phyloP scores from a whole-genome alignment of 176 grass and related monocot genomes.

The Musa troglodytarum region DNA sequence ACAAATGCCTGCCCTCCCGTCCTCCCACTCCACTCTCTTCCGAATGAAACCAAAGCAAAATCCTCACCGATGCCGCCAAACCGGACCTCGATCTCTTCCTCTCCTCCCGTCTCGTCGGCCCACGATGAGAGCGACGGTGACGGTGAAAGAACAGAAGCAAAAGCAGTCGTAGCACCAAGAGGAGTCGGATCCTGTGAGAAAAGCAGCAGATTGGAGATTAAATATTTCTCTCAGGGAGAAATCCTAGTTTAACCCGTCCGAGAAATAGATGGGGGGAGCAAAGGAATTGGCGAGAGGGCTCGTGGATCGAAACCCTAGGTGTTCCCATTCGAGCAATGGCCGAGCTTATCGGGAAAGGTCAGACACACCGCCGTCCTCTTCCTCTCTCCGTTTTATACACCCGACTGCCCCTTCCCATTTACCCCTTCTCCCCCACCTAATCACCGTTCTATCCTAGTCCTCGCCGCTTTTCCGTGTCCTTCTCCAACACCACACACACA shows the following conservation, averaged over 20 bases:
- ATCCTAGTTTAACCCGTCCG: constrained; percentile 4
- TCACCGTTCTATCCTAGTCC: background rate
- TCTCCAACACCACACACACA: background rate
- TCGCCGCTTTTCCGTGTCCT: background rate
- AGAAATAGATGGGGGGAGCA: background rate
- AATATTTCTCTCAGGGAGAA: background rate
- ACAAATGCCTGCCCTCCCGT: background rate
- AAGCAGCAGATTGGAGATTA: background rate
- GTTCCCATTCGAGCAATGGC: constrained; percentile 32
- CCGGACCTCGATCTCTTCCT: background rate
- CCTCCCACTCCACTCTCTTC: too few species aligned
- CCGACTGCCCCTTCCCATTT: background rate
- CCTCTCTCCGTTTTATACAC: constrained; percentile 14
- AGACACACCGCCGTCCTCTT: constrained; percentile 22
- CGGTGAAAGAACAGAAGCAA: background rate
- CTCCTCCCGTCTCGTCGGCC: background rate
- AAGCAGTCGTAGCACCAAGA: background rate
- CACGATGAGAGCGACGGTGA: background rate
- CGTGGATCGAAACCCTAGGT: constrained; percentile 25
- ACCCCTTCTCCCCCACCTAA: background rate
- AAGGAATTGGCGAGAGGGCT: constrained; percentile 6
- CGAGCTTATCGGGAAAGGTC: constrained; percentile 33
- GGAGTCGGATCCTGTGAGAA: background rate
- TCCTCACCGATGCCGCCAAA: too few species aligned
- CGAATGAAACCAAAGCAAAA: too few species aligned